A percentile compares a stretch with the other conserved stretches of the same genome.
Evolutionary conservation across 140 eudicot species (phyloP).

Genomic region (Bidens hawaiensis): DNA sequence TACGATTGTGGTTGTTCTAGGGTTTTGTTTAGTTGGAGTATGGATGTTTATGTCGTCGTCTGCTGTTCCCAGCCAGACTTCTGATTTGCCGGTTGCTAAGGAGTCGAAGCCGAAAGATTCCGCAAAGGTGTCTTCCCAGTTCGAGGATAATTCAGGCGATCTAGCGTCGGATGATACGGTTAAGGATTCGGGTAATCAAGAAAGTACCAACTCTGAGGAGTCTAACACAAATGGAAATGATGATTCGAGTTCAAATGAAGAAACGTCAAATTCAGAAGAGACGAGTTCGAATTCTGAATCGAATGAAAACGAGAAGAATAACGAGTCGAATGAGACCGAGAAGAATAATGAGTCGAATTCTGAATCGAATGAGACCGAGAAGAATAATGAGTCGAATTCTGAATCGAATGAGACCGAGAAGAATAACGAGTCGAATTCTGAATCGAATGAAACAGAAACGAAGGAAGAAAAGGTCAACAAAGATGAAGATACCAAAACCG

Average conservation of each 20-base stretch:
- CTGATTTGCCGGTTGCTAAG: constrained; percentile 26
- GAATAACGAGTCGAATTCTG: too few relatives aligned
- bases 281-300: constrained; percentile 5
- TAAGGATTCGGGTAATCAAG: constrained; percentile 26
- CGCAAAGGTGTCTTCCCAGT: constrained; percentile 30
- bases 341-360: too few relatives aligned
- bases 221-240: constrained; percentile 27
- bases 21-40: too few relatives aligned
- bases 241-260: constrained; percentile 14
- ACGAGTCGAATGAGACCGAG: too few relatives aligned
- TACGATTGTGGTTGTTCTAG: constrained; percentile 40
- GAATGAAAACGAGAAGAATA: constrained; percentile 7
- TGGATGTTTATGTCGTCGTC: constrained; percentile 62
- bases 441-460: constrained; percentile 18
- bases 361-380: too few relatives aligned
- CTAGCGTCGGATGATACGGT: constrained; percentile 30
- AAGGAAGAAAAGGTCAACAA: constrained; percentile 21
- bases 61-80: constrained; percentile 34
- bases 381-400: too few relatives aligned
- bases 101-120: constrained; percentile 24
- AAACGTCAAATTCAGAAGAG: constrained; percentile 17
- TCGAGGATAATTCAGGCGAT: constrained; percentile 46
- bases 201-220: constrained; percentile 9
- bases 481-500: constrained; percentile 27
- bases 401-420: too few relatives aligned